Base-by-base conservation (phyloP, 164 flowering plant genomes). In the Dillenia suffruticosa region DNA sequence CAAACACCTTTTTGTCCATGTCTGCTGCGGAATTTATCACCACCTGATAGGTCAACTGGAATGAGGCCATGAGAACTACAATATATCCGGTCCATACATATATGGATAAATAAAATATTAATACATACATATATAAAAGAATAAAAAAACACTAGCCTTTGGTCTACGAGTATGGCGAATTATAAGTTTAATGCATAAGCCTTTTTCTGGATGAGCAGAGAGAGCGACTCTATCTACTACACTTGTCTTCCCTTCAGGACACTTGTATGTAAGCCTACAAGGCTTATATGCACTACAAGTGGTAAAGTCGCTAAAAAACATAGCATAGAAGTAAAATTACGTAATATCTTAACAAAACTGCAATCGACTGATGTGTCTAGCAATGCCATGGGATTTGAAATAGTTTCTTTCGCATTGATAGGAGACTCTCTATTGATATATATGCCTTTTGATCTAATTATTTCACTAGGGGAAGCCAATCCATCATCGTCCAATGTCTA, bases 1-100 rank as follows among this genome's bases (percentile, higher is more conserved):
- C 97, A 90, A 56, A 92, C 97, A 72, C 99, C 99, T 77, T 95
- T 95, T 65, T 95, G 97, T 49, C 99, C 99, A 78, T 95, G 99
- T 69, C 99, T 86, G 75, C 99, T 95, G 69, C 99, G 92, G 65
- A 95, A 95, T 70, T 95, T 95, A 72, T 95, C 99, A 65, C 99
- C 97, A 54, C 73, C 97, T 92, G 68, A 50, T 32, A 4, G 40
- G 0, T 32, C 40, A 32, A 32, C 0, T 32, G 40, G 40, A 32
- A 32, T 32, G 6, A 32, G 7, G 40, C 40, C 40, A 32, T 32
- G 40, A 32, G 0, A 5, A 32, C 40, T 32, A 32, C 40, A 32
- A 32, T 32, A 32, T 32, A 32, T 32, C 40, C 40, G 5, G 5
- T 32, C 4, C 40, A 32, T 32, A 5, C 40, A 32, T 32, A 4